These are phyloP conservation scores for Colletotrichum chlorophyti DNA, from an alignment of 2,329 filamentous ascomycete species.

Conservation along the genomic window DNA sequence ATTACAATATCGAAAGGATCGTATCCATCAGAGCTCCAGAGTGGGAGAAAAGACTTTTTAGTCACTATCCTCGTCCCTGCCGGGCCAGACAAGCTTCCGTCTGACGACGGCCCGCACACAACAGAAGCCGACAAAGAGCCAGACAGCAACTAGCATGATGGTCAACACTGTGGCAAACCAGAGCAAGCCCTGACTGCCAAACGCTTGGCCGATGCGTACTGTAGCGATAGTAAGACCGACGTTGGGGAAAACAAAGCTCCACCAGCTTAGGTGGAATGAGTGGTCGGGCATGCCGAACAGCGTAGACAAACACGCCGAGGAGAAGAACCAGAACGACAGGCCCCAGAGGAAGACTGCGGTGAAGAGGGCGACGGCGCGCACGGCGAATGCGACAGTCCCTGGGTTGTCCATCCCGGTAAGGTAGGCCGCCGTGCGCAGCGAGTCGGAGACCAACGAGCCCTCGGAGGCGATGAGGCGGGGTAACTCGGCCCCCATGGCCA, in stretches of 20 bases:
- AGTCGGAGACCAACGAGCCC: conserved; percentile 10
- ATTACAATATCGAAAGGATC: background rate
- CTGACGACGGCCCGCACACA: conserved; percentile 51
- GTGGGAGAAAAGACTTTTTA: background rate
- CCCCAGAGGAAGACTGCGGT: conserved; percentile 40
- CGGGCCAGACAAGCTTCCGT: conserved; percentile 53
- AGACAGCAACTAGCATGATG: conserved; percentile 54
- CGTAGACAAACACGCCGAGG: conserved; percentile 54
- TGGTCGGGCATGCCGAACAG: conserved; percentile 38
- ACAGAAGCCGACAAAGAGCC: conserved; percentile 51
- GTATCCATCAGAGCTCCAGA: background rate
- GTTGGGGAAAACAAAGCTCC: conserved; percentile 68
- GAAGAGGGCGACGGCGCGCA: conserved; percentile 18
- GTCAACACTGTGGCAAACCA: conserved; percentile 58
- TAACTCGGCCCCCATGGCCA: conserved; percentile 18
- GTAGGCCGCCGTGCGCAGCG: conserved; percentile 14
- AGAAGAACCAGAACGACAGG: conserved; percentile 54
- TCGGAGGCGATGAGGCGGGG: conserved; percentile 14
- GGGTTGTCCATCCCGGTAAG: conserved; percentile 18
- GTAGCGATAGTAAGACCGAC: conserved; percentile 61
- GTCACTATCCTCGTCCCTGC: conserved; percentile 32
- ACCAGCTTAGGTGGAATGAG: conserved; percentile 58
- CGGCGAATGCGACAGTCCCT: conserved; percentile 15
- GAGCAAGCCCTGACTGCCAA: conserved; percentile 53
- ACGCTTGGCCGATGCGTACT: conserved; percentile 55